Conservation (phyloP, 2,329 filamentous ascomycete genomes). For the Periconia macrospinosa region DNA sequence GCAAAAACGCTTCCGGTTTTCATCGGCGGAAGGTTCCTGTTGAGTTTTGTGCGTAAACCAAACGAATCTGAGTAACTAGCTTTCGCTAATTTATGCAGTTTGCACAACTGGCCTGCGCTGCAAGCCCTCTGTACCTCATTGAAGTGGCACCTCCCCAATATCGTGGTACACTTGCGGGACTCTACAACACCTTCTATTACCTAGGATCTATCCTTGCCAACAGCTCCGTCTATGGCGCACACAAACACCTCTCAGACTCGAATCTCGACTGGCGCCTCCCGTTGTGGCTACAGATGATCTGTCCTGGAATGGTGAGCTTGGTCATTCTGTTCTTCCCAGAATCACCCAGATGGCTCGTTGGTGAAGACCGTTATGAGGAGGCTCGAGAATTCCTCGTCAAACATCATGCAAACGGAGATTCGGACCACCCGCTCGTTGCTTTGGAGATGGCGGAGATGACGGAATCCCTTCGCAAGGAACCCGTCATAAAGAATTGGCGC, state of each 20-base stretch:
- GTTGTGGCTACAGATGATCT: slow-evolving; percentile 26
- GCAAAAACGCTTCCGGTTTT: slow-evolving; percentile 22
- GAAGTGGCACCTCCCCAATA: slow-evolving; percentile 31
- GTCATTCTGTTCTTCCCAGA: slow-evolving; percentile 24
- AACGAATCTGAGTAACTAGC: background rate
- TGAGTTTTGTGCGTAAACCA: slow-evolving; percentile 12
- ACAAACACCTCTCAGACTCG: slow-evolving; percentile 19
- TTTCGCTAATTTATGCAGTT: slow-evolving; percentile 2
- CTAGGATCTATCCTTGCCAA: slow-evolving; percentile 28
- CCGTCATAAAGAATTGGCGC: slow-evolving; percentile 17
- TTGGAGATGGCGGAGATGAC: slow-evolving; percentile 39
- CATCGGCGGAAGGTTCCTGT: slow-evolving; percentile 29
- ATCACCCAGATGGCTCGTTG: slow-evolving; percentile 24
- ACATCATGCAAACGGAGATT: slow-evolving; percentile 55
- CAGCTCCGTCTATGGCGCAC: slow-evolving; percentile 23
- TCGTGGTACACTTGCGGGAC: slow-evolving; percentile 28
- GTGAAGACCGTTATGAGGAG: slow-evolving; percentile 27
- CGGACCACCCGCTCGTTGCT: slow-evolving; percentile 25
- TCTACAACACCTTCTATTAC: slow-evolving; percentile 37
- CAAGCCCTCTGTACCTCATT: slow-evolving; percentile 24
- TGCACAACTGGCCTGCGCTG: slow-evolving; percentile 37
- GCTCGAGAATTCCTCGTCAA: slow-evolving; percentile 47
- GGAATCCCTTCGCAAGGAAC: slow-evolving; percentile 19
- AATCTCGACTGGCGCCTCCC: slow-evolving; percentile 26
- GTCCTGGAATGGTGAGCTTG: slow-evolving; percentile 17